Conservation (phyloP, 2,329 filamentous ascomycete genomes). For the Purpureocillium takamizusanense region DNA sequence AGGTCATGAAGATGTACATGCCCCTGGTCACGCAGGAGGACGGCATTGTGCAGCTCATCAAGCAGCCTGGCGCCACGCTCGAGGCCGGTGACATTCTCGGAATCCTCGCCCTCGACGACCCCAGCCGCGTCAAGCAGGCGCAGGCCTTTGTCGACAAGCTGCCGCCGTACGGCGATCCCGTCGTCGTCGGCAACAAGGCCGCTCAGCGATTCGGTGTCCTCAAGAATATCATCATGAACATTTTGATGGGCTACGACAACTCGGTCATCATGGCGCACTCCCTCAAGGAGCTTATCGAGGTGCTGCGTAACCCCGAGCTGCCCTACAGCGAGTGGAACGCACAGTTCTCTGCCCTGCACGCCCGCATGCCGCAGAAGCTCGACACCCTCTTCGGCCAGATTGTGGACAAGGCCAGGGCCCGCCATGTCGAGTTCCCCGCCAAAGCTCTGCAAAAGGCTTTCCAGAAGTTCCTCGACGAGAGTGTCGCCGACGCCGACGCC, state of each 20-base stretch:
- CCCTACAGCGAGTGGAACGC: constrained; percentile 96
- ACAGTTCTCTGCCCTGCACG: constrained; percentile 92
- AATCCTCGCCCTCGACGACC: constrained; percentile 91
- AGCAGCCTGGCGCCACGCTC: constrained; percentile 95
- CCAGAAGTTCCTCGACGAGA: constrained; percentile 81
- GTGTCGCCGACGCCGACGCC: constrained; percentile 63
- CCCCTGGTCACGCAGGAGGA: constrained; percentile 90
- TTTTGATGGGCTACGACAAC: constrained; percentile 91
- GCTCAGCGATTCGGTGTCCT: constrained; percentile 78
- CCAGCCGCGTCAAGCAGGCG: constrained; percentile 91
- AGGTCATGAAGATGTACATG: constrained; percentile 99
- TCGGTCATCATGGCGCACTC: constrained; percentile 88
- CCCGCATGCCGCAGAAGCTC: constrained; percentile 92
- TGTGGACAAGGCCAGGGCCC: constrained; percentile 71
- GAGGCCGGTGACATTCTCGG: constrained; percentile 98
- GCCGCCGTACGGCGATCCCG: constrained; percentile 75
- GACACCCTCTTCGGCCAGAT: constrained; percentile 75
- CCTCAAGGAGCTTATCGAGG: constrained; percentile 80
- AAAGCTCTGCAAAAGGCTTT: constrained; percentile 80
- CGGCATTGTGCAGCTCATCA: constrained; percentile 94
- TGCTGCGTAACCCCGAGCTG: constrained; percentile 80
- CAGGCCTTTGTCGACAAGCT: constrained; percentile 89
- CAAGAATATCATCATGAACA: constrained; percentile 72
- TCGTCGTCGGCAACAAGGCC: constrained; percentile 83
- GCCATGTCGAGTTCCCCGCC: constrained; percentile 82